Percentiles rank a stretch among this genome's conserved stretches.
phyloP scores from a whole-genome alignment of 768 basidiomycete genomes.

The Lentinula raphanica region DNA sequence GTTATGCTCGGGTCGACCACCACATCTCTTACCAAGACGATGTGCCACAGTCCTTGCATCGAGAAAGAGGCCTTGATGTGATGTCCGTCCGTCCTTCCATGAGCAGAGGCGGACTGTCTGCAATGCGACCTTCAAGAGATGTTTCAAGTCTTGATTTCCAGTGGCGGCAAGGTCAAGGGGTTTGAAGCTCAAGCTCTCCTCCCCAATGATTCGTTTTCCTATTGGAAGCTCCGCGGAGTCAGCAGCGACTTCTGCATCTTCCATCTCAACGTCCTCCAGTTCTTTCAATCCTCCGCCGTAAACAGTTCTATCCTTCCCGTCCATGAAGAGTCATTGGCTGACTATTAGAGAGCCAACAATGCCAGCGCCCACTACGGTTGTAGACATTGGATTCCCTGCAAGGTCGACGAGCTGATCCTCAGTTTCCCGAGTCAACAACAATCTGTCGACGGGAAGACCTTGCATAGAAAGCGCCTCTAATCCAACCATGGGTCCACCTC shows the following conservation, averaged over 20 bases:
- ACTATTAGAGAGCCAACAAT: slow-evolving; percentile 78
- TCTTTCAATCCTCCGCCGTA: slow-evolving; percentile 48
- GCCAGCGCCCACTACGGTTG: slow-evolving; percentile 89
- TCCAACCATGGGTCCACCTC: slow-evolving; percentile 94
- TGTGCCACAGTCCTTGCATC: slow-evolving; percentile 72
- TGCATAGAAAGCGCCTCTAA: slow-evolving; percentile 91
- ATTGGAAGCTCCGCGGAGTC: slow-evolving; percentile 19
- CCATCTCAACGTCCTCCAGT: slow-evolving; percentile 36
- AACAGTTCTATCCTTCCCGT: slow-evolving; percentile 56
- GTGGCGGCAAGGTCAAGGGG: slow-evolving; percentile 66
- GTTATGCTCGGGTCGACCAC: slow-evolving; percentile 87
- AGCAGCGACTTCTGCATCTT: slow-evolving; percentile 33
- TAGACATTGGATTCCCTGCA: slow-evolving; percentile 97
- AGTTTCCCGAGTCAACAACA: slow-evolving; percentile 86
- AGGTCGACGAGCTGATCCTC: slow-evolving; percentile 92
- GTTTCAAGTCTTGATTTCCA: slow-evolving; percentile 38
- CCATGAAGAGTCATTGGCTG: slow-evolving; percentile 59
- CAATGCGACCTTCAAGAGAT: slow-evolving; percentile 59
- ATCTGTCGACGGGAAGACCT: slow-evolving; percentile 87
- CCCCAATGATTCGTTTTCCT: slow-evolving; percentile 61
- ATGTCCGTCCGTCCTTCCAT: slow-evolving; percentile 89
- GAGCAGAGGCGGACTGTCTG: slow-evolving; percentile 75
- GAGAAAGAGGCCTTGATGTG: slow-evolving; percentile 57
- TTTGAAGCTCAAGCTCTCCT: slow-evolving; percentile 57
- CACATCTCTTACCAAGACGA: slow-evolving; percentile 83